These are phyloP conservation scores for Chaetoceros muelleri DNA, from an alignment of 108 stramenopile species.

Conservation along the genomic window DNA sequence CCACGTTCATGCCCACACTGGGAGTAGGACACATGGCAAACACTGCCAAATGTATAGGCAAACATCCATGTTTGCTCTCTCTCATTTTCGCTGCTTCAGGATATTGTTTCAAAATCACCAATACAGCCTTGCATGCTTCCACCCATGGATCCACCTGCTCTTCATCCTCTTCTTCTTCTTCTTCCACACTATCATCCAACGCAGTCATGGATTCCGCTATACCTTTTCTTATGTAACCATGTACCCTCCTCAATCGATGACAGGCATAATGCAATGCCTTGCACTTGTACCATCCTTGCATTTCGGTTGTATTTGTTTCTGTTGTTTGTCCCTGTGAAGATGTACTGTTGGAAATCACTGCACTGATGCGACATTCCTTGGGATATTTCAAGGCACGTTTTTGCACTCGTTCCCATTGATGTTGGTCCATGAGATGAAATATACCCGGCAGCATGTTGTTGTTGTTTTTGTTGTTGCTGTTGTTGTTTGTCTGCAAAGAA, in stretches of 20 bases:
- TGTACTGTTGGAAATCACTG: too few species aligned
- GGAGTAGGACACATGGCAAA: constrained; percentile 69
- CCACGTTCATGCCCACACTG: not conserved
- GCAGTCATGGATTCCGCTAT: not conserved
- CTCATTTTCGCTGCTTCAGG: constrained; percentile 68
- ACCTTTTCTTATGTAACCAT: constrained; percentile 16
- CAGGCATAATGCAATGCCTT: constrained; percentile 43
- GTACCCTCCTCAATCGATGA: constrained; percentile 37
- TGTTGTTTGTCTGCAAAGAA: too few species aligned
- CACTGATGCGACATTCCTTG: too few species aligned
- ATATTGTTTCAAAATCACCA: constrained; percentile 46
- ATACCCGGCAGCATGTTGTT: too few species aligned
- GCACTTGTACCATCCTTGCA: constrained; percentile 17
- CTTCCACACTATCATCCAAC: not conserved
- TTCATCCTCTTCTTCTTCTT: not conserved
- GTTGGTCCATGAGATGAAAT: constrained; percentile 25
- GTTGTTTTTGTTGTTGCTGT: too few species aligned
- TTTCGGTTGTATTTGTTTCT: too few species aligned
- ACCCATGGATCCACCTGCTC: constrained; percentile 54
- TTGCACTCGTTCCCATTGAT: constrained; percentile 17
- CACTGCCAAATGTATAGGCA: constrained; percentile 75
- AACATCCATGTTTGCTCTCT: constrained; percentile 80
- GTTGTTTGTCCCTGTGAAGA: constrained; percentile 28
- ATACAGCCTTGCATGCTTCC: constrained; percentile 66
- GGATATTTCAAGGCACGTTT: constrained; percentile 20